Percentiles rank a stretch among this genome's conserved stretches.
Conservation (phyloP, 2,329 filamentous ascomycete genomes). For the Decorospora gaudefroyi region DNA sequence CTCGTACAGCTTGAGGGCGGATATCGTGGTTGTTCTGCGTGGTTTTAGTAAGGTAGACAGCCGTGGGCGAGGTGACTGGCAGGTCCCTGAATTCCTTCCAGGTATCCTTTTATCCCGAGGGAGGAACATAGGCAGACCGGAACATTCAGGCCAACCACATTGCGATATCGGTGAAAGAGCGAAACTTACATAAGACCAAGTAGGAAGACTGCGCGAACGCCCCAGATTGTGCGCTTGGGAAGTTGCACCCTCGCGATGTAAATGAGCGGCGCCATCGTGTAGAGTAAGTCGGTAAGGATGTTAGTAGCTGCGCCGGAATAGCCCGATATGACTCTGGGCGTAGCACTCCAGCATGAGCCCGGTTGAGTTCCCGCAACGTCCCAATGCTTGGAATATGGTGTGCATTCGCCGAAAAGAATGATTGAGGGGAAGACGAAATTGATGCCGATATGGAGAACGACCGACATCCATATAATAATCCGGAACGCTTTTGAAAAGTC, state of each 20-base stretch:
- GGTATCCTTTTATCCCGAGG: no score
- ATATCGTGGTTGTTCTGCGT: constrained; percentile 31
- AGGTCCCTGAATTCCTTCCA: no score
- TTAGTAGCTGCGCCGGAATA: constrained; percentile 34
- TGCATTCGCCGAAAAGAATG: constrained; percentile 32
- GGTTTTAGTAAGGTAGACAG: background rate
- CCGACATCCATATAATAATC: constrained; percentile 28
- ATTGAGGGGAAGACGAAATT: constrained; percentile 33
- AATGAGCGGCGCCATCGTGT: constrained; percentile 30
- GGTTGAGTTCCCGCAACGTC: constrained; percentile 24
- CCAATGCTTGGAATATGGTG: constrained; percentile 32
- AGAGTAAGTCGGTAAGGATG: constrained; percentile 33
- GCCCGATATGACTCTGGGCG: constrained; percentile 33
- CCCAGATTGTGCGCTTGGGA: constrained; percentile 32
- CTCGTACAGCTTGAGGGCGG: constrained; percentile 34
- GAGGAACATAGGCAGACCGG: no score
- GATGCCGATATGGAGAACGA: constrained; percentile 26
- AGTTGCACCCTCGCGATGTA: constrained; percentile 34
- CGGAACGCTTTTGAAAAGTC: constrained; percentile 31
- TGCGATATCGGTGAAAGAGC: no score
- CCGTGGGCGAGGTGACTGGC: no score
- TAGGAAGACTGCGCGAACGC: constrained; percentile 34
- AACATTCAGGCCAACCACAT: no score
- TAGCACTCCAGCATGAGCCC: constrained; percentile 30
- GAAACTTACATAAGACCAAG: constrained; percentile 31